phyloP scores from a whole-genome alignment of 1,139 yeast genomes.

The Wickerhamomyces sp. region DNA sequence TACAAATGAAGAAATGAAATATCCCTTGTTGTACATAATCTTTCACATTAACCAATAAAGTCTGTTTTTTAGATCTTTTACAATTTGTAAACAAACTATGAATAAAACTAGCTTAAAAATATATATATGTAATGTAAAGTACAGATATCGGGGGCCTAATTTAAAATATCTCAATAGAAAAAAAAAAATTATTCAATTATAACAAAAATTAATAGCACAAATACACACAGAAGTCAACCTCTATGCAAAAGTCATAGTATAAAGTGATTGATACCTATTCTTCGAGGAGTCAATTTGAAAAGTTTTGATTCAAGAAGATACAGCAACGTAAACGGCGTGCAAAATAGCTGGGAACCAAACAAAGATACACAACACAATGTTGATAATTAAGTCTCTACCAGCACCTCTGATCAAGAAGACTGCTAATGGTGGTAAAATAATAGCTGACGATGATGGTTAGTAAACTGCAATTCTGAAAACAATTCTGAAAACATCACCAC shows the following conservation, averaged over 20 bases:
- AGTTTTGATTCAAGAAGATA: constrained; percentile 22
- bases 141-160: too few relatives aligned
- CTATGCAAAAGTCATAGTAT: not conserved
- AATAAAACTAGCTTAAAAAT: too few relatives aligned
- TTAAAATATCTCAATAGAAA: too few relatives aligned
- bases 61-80: too few relatives aligned
- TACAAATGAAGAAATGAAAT: too few relatives aligned
- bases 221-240: too few relatives aligned
- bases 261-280: not conserved
- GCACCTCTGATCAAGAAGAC: constrained; percentile 64
- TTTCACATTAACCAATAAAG: too few relatives aligned
- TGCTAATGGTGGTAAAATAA: constrained; percentile 68
- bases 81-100: too few relatives aligned
- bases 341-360: constrained; percentile 75
- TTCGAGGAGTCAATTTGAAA: not conserved
- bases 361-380: constrained; percentile 54
- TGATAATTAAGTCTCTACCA: constrained; percentile 57
- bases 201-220: too few relatives aligned
- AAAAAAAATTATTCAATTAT: too few relatives aligned
- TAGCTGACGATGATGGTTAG: constrained; percentile 34
- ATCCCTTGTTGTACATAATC: too few relatives aligned
- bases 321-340: constrained; percentile 63
- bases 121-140: too few relatives aligned
- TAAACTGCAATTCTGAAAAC: not conserved
- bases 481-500: not conserved